A percentile compares a stretch with the other conserved stretches of the same genome.
These are phyloP conservation scores for Sporopachydermia lactativora DNA, from an alignment of 805 yeast species.

Conservation along the genomic window DNA sequence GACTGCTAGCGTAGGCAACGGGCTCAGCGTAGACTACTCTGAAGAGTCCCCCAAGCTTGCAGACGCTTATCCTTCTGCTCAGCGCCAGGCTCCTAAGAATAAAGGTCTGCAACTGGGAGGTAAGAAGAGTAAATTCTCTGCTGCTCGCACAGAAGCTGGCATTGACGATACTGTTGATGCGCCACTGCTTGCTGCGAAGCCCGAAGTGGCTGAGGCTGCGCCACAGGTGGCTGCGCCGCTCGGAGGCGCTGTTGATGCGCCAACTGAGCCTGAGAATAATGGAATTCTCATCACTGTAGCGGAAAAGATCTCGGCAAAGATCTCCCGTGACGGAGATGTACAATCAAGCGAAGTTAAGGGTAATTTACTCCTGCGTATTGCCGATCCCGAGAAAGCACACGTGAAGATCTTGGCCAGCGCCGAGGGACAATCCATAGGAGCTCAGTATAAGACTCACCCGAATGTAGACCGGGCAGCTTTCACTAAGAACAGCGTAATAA, in stretches of 20 bases:
- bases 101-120: slow-evolving; percentile 74
- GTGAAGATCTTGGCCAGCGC: slow-evolving; percentile 47
- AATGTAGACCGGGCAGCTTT: slow-evolving; percentile 77
- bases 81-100: slow-evolving; percentile 31
- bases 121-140: slow-evolving; percentile 19
- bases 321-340: slow-evolving; percentile 73
- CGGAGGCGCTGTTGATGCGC: slow-evolving; percentile 11
- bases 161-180: slow-evolving; percentile 15
- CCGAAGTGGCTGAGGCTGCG: slow-evolving; percentile 14
- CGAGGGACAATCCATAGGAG: slow-evolving; percentile 30
- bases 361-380: slow-evolving; percentile 77
- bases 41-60: neutral
- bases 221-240: slow-evolving; percentile 8
- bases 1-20: neutral
- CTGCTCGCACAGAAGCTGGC: slow-evolving; percentile 19
- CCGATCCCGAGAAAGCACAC: slow-evolving; percentile 54
- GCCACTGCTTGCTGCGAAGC: slow-evolving; percentile 1
- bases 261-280: slow-evolving; percentile 30
- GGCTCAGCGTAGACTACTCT: neutral
- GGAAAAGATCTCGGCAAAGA: slow-evolving; percentile 66
- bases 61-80: slow-evolving; percentile 8
- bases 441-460: slow-evolving; percentile 89
- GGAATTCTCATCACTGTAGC: slow-evolving; percentile 69
- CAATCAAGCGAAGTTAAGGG: slow-evolving; percentile 72
- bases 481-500: slow-evolving; percentile 39